Base-by-base conservation (phyloP, 306 rosid species). In the Malus domestica region DNA sequence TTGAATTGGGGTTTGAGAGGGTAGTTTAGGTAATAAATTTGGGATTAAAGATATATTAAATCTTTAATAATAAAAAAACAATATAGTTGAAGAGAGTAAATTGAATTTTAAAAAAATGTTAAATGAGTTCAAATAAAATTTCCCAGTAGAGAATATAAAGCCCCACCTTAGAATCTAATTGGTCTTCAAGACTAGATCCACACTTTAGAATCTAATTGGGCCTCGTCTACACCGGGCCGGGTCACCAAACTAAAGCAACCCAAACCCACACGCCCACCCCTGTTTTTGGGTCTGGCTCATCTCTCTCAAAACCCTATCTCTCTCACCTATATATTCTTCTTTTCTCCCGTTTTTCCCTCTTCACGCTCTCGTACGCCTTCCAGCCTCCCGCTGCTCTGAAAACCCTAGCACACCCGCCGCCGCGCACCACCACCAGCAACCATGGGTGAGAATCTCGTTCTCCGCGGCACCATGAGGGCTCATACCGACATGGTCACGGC, bases 401-500 rank as follows among this genome's bases (percentile, higher is more conserved):
- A 71, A 65, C 68, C 81, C 80, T 55, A 25, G 64, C 32, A 55
- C 27, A 8, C 68, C 35, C 61, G 83, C 54, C 29, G 68, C 49
- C 25, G 42, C 5, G 11, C 42, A 13, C 11, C 22, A 3, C 5
- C 11, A 22, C 1, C 70, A 5, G 3, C 18, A 46, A 49, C 57
- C 74, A 76, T 78, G 81, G 90, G 90, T 4, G 99, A 96, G 4
- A 90, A 85, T 1, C 88, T 96, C 1, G 90, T 88, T 22, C 93
- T 92, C 4, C 92, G 91, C 1, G 99, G 99, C 27, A 93, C 98
- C 22, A 88, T 96, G 96, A 85, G 94, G 59, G 91, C 99, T 10
- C 99, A 96, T 88, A 93, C 98, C 44, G 99, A 96, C 62, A 74
- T 81, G 40, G 98, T 96, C 1, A 96, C 99, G 19, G 98, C 99